Evolutionary conservation across 768 basidiomycete genomes (phyloP).

Genomic region (Lactarius evosmus): DNA sequence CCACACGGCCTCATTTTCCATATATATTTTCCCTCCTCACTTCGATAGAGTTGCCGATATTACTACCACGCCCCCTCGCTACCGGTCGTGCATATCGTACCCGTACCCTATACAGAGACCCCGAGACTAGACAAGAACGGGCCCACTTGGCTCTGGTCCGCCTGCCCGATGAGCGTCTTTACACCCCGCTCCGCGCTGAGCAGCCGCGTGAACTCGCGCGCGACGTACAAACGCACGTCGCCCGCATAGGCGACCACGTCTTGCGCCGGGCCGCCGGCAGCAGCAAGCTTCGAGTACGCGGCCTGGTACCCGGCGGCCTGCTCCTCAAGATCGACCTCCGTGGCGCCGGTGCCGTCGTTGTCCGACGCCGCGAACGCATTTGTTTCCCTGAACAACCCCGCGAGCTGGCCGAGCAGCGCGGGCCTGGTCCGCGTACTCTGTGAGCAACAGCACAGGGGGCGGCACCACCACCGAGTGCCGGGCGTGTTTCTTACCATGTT

Average conservation of each 20-base stretch:
- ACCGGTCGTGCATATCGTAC: not conserved
- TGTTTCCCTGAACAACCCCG: constrained; percentile 74
- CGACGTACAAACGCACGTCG: constrained; percentile 54
- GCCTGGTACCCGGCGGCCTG: constrained; percentile 90
- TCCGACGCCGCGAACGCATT: constrained; percentile 57
- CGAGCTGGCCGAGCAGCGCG: constrained; percentile 60
- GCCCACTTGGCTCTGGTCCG: constrained; percentile 29
- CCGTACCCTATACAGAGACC: constrained; percentile 32
- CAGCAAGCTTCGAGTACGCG: constrained; percentile 87
- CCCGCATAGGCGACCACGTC: constrained; percentile 64
- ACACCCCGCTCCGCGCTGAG: constrained; percentile 23
- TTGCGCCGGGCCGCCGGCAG: constrained; percentile 55
- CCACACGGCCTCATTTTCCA: not conserved
- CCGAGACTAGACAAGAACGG: constrained; percentile 37
- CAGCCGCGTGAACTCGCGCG: constrained; percentile 38
- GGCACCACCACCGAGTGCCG: too few species aligned
- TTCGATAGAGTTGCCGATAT: not conserved
- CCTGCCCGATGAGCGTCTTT: constrained; percentile 31
- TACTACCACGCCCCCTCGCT: not conserved
- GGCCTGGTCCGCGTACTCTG: too few species aligned
- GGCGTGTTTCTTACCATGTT: constrained; percentile 60
- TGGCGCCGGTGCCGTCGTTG: constrained; percentile 56
- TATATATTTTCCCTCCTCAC: not conserved
- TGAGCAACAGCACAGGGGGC: too few species aligned
- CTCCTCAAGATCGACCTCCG: constrained; percentile 87